These are phyloP conservation scores for Albugo laibachii DNA, from an alignment of 352 stramenopile genomes.

Conservation along the genomic window DNA sequence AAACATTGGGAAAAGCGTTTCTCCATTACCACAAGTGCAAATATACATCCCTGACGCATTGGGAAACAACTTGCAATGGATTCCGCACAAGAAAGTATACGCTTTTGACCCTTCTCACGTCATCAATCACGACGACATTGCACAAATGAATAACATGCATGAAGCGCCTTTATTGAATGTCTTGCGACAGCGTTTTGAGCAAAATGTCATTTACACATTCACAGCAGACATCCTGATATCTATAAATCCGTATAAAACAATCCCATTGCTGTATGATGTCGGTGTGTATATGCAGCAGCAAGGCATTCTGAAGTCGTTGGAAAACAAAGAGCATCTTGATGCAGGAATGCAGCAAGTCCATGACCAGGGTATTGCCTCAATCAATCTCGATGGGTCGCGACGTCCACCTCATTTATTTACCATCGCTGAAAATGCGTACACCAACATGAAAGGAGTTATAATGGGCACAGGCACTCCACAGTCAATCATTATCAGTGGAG, in stretches of 20 bases:
- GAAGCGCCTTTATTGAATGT: slow-evolving; percentile 65
- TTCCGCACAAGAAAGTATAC: slow-evolving; percentile 31
- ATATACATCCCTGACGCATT: slow-evolving; percentile 37
- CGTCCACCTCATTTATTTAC: slow-evolving; percentile 52
- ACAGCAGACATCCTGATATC: slow-evolving; percentile 68
- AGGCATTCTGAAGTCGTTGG: slow-evolving; percentile 1
- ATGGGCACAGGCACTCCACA: slow-evolving; percentile 47
- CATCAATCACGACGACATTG: slow-evolving; percentile 67
- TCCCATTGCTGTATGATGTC: slow-evolving; percentile 66
- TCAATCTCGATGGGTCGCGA: neutral
- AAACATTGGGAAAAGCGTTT: too few relatives aligned
- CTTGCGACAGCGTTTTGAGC: slow-evolving; percentile 56
- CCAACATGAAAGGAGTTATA: slow-evolving; percentile 36
- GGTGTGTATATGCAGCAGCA: slow-evolving; percentile 33
- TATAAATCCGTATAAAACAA: slow-evolving; percentile 76
- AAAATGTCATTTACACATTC: slow-evolving; percentile 74
- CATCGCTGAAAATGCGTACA: slow-evolving; percentile 61
- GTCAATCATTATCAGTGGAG: slow-evolving; percentile 87
- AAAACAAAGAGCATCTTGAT: slow-evolving; percentile 10
- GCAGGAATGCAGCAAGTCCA: slow-evolving; percentile 13
- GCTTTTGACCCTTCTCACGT: slow-evolving; percentile 72
- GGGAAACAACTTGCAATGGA: slow-evolving; percentile 26
- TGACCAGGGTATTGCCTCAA: slow-evolving; percentile 1
- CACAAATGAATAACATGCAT: slow-evolving; percentile 82
- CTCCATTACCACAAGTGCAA: slow-evolving; percentile 11